Conservation (phyloP, 2,329 filamentous ascomycete genomes). For the Scedosporium apiospermum region DNA sequence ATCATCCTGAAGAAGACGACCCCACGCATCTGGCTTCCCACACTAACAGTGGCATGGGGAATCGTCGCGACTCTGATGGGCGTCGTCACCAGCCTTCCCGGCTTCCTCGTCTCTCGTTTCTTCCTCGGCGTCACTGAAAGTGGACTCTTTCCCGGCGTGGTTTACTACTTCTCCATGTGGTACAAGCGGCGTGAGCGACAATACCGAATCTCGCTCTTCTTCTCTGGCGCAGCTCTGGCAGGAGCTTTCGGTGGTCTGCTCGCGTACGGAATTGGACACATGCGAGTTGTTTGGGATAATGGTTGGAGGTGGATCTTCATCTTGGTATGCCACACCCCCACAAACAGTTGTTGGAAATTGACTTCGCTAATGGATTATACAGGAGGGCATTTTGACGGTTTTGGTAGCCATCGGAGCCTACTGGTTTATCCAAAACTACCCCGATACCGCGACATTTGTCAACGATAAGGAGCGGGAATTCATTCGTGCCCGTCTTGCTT, state of each 20-base stretch:
- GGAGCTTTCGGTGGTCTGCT: slow-evolving; percentile 48
- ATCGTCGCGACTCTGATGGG: slow-evolving; percentile 21
- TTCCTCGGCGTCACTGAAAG: slow-evolving; percentile 47
- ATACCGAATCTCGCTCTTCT: slow-evolving; percentile 46
- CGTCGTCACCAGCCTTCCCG: slow-evolving; percentile 36
- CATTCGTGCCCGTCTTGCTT: slow-evolving; percentile 53
- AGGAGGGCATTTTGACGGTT: slow-evolving; percentile 48
- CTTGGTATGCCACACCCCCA: slow-evolving; percentile 25
- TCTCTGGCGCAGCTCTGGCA: slow-evolving; percentile 42
- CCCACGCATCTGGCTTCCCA: slow-evolving; percentile 46
- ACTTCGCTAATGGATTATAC: slow-evolving; percentile 25
- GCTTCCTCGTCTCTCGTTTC: slow-evolving; percentile 43
- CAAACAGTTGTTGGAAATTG: not conserved
- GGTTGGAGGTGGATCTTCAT: slow-evolving; percentile 55
- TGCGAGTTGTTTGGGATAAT: slow-evolving; percentile 41
- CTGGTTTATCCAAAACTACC: slow-evolving; percentile 59
- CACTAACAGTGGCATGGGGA: slow-evolving; percentile 46
- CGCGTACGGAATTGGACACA: slow-evolving; percentile 44
- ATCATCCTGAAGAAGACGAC: slow-evolving; percentile 52
- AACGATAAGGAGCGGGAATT: slow-evolving; percentile 42
- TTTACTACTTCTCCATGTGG: slow-evolving; percentile 44
- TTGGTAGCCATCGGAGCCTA: slow-evolving; percentile 38
- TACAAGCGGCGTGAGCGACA: slow-evolving; percentile 45
- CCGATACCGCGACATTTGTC: slow-evolving; percentile 48
- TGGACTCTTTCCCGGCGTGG: slow-evolving; percentile 41